Base-by-base conservation (phyloP, 2,329 filamentous ascomycete genomes). In the Thermoascus crustaceus region DNA sequence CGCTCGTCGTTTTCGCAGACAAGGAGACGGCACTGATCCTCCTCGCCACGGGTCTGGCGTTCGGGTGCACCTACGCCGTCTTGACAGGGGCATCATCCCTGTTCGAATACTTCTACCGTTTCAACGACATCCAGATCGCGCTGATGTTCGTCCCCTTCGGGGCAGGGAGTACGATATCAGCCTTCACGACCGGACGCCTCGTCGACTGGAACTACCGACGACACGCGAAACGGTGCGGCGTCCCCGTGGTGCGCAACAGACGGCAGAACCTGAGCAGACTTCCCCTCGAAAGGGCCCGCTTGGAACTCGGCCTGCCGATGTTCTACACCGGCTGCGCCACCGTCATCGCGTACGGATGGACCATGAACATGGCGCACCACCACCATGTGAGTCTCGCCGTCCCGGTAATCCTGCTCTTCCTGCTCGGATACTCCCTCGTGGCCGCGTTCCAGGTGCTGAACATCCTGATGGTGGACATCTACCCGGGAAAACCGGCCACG, bases 151-250 rank as follows among this genome's bases (percentile, higher is more conserved):
- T n/a, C 45, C 27, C 37, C 53, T 62, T 11, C 42, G 49, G 49
- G 37, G 40, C 7, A 37, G 47, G 14, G 34, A 47, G 14, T 26
- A 29, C n/a, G 17, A 13, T 42, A 8, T 39, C 38, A 11, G 36
- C 44, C 17, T 24, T 43, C 20, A n/a, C 62, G 25, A 56, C 53
- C 35, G 80, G 83, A 8, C 67, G 68, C 8, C 44, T 76, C 1
- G 69, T 84, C 22, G 82, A 85, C 56, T 78, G 75, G 68, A 87
- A 87, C 55, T 93, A 84, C 55, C 69, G 76, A 10, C 72, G 80
- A 29, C 71, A 78, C 25, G 81, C 82, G 1, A 68, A 64, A 33
- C 68, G 71, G 23, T 62, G 79, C 16, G 76, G 77, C 4, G 66
- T 86, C 43, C 61, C 65, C 3, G 73, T 85, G 43, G 73, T 75